These are phyloP conservation scores for Ogataea naganishii DNA, from an alignment of 805 yeast genomes.

Conservation along the genomic window DNA sequence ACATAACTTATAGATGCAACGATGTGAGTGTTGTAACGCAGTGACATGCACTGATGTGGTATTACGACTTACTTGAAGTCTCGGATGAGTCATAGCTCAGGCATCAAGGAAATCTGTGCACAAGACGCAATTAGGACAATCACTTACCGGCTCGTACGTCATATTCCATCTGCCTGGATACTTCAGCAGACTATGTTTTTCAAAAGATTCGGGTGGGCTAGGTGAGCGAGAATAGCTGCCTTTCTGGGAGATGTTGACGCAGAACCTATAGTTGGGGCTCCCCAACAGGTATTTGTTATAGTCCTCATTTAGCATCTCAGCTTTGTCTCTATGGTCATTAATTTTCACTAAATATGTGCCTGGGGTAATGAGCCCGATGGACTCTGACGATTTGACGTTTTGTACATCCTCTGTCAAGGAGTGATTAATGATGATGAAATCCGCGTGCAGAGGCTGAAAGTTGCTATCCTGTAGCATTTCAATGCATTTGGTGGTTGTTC, in stretches of 20 bases:
- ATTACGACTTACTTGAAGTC: too few species aligned
- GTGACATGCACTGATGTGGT: too few species aligned
- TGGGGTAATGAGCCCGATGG: constrained; percentile 13
- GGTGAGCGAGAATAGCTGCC: too few species aligned
- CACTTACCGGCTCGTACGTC: constrained; percentile 4
- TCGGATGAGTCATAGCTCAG: too few species aligned
- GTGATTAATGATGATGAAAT: constrained; percentile 15
- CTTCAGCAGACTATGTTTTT: background rate
- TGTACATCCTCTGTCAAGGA: background rate
- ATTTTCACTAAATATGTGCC: constrained; percentile 9
- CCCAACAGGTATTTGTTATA: constrained; percentile 11
- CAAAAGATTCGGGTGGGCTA: background rate
- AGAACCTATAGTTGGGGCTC: constrained; percentile 12
- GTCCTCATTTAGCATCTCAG: background rate
- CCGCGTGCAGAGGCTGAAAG: too few species aligned
- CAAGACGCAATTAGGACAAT: constrained; percentile 1
- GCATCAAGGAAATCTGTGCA: constrained; percentile 4
- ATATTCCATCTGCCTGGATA: constrained; percentile 17
- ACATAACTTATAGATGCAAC: too few species aligned
- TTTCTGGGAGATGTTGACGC: constrained; percentile 1
- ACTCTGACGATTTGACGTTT: constrained; percentile 14
- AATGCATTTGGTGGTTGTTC: too few species aligned
- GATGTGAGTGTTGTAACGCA: too few species aligned
- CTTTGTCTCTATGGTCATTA: constrained; percentile 3
- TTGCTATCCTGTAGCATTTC: too few species aligned